Evolutionary conservation across 169 alveolate genomes (phyloP), one percentile per base, ranked within the genome.

Genomic region (Fabrea salina): DNA sequence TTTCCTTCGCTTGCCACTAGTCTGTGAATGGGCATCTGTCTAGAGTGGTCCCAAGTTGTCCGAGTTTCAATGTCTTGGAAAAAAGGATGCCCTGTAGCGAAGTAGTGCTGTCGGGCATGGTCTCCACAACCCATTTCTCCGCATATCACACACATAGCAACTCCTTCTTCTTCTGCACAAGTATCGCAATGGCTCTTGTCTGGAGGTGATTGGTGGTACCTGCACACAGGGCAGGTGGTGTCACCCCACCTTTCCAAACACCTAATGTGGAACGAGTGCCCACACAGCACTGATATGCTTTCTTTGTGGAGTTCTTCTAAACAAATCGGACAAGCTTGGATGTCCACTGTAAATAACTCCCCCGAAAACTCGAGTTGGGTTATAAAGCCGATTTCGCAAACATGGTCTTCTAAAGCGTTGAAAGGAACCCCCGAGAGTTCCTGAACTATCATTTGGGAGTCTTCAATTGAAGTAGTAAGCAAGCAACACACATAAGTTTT

Each of bases 101-200:
- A 47, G 57, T 51, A 90, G 68, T 90, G 95, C 19, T 56, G 71
- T 0, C 81, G 86, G 16, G 91, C 86, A 80, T 90, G 95, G 2
- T 80, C 84, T 41, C 82, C 59, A 75, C 95, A 90, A 2, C 93
- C 93, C 5, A 85, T 77, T 49, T 58, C 67, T 22, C 91, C 92
- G 67, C 95, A 90, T 27, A 90, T 83, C 53, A 90, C 44, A 44
- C 95, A 90, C 49, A 89, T 80, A 89, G 91, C 82, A 53, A 90
- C 70, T 30, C 84, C 80, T 27, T 53, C 78, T 33, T 70, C 82
- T 35, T 80, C 84, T 16, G 82, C 84, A 74, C 95, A 90, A 66
- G 82, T 49, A 64, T 80, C 84, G 77, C 95, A 90, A 64, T 53
- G 54, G 49, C 78, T 80, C 22, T 32, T 53, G 25, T 74, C 75